Conservation (phyloP, 306 rosid species). For the Medicago arabica region DNA sequence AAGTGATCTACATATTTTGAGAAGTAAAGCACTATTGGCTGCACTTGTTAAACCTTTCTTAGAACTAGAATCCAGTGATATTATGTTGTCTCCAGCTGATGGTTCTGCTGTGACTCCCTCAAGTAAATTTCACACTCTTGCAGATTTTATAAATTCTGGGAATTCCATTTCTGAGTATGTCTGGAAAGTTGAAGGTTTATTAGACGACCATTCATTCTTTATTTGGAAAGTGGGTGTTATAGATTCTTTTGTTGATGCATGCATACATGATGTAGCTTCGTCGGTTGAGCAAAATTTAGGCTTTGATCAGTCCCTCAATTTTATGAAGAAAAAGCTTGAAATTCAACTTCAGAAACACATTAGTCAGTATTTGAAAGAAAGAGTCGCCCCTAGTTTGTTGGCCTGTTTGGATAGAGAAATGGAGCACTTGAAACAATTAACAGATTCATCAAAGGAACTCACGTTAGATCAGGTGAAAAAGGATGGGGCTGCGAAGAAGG, state of each 20-base stretch:
- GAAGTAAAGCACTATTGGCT: conserved; percentile 66
- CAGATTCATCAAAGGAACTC: conserved; percentile 62
- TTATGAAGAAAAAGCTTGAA: conserved; percentile 84
- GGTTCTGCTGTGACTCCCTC: conserved; percentile 52
- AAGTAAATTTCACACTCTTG: conserved; percentile 54
- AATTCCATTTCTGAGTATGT: conserved; percentile 71
- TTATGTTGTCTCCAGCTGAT: conserved; percentile 58
- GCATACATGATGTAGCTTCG: conserved; percentile 85
- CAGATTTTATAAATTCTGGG: conserved; percentile 79
- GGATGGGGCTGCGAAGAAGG: conserved; percentile 67
- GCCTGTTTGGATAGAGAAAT: conserved; percentile 76
- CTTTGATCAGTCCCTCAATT: conserved; percentile 81
- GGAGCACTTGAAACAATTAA: conserved; percentile 69
- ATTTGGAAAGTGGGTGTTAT: conserved; percentile 83
- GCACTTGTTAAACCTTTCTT: conserved; percentile 76
- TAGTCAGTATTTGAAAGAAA: conserved; percentile 70
- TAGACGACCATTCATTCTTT: conserved; percentile 75
- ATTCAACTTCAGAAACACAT: conserved; percentile 79
- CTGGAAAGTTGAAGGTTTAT: conserved; percentile 80
- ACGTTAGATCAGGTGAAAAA: conserved; percentile 60
- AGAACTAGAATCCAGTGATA: conserved; percentile 78
- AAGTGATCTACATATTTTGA: conserved; percentile 54
- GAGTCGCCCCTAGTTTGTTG: conserved; percentile 73
- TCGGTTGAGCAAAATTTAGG: conserved; percentile 89
- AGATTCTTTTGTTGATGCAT: conserved; percentile 87